Evolutionary conservation across 2,329 filamentous ascomycete genomes (phyloP).

Genomic region (Setomelanomma holmii): DNA sequence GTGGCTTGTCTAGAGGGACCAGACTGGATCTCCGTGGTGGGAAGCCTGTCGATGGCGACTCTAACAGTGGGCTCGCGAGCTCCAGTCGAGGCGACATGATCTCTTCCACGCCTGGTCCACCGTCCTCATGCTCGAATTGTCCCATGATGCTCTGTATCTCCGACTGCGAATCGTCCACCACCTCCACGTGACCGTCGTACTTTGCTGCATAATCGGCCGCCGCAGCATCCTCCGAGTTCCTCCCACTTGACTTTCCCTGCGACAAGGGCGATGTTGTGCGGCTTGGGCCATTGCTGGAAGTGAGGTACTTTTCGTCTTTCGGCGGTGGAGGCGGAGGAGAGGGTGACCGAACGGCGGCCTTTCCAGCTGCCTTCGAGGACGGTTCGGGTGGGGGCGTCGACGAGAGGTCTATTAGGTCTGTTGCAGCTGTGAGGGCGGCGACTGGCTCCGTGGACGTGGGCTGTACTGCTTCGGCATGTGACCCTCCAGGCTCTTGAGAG

Average conservation of each 20-base stretch:
- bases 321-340: constrained; percentile 58
- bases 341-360: constrained; percentile 40
- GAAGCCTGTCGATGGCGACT: constrained; percentile 67
- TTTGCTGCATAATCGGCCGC: constrained; percentile 59
- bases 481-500: background rate
- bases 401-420: constrained; percentile 22
- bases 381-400: constrained; percentile 28
- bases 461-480: background rate
- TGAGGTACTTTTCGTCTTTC: constrained; percentile 61
- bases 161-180: constrained; percentile 68
- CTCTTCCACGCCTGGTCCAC: constrained; percentile 76
- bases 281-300: constrained; percentile 50
- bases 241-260: constrained; percentile 48
- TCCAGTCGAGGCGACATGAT: constrained; percentile 92
- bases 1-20: constrained; percentile 67
- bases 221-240: constrained; percentile 46
- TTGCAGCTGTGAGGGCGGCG: constrained; percentile 27
- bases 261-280: constrained; percentile 42
- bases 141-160: constrained; percentile 99
- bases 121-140: constrained; percentile 81
- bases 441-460: constrained; percentile 7
- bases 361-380: constrained; percentile 30
- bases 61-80: constrained; percentile 78
- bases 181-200: constrained; percentile 43
- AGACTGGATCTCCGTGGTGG: constrained; percentile 87